These are phyloP conservation scores for Cordyceps farinosa DNA, from an alignment of 2,329 filamentous ascomycete genomes.

Conservation along the genomic window DNA sequence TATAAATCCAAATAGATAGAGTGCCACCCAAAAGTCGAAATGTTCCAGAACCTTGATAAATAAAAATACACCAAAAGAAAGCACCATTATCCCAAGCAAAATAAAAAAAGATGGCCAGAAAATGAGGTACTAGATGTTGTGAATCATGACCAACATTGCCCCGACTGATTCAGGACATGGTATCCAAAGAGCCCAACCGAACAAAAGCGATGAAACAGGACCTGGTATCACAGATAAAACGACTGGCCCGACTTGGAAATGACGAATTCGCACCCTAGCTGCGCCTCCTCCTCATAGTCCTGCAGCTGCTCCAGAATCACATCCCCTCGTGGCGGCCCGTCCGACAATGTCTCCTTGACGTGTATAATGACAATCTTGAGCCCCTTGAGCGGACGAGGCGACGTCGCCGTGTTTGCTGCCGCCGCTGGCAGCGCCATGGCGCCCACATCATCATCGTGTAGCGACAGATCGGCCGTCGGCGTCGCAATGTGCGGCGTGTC, in stretches of 20 bases:
- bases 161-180: not conserved
- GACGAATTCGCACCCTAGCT: constrained; percentile 76
- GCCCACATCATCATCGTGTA: constrained; percentile 35
- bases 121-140: not conserved
- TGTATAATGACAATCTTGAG: constrained; percentile 87
- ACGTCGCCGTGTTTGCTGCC: constrained; percentile 23
- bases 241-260: constrained; percentile 65
- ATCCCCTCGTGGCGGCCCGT: constrained; percentile 62
- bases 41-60: not conserved
- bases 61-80: not conserved
- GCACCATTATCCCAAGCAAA: not conserved
- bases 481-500: constrained; percentile 45
- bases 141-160: not conserved
- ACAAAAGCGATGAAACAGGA: constrained; percentile 18
- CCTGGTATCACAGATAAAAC: constrained; percentile 41
- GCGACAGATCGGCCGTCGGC: constrained; percentile 45
- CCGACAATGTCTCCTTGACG: constrained; percentile 79
- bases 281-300: constrained; percentile 60
- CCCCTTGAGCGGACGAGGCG: constrained; percentile 55
- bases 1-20: constrained; percentile 1
- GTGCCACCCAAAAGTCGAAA: not conserved
- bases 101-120: not conserved
- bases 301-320: constrained; percentile 67
- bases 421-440: constrained; percentile 20
- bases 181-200: not conserved